These are phyloP conservation scores for Solanum piurae DNA, from an alignment of 257 asterid genomes.

Conservation along the genomic window DNA sequence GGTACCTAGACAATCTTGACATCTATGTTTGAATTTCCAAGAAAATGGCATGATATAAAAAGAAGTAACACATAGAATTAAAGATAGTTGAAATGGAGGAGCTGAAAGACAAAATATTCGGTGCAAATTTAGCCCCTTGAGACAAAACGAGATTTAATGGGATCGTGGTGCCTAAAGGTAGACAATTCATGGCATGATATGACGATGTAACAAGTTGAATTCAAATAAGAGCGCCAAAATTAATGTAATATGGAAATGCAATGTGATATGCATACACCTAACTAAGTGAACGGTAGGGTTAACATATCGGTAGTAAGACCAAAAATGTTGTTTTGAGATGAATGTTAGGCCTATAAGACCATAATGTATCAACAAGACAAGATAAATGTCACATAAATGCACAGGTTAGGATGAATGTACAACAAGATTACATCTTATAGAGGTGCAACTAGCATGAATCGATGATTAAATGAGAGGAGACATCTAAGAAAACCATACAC, in stretches of 20 bases:
- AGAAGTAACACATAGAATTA: not conserved
- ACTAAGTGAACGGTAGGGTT: not conserved
- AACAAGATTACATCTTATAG: not conserved
- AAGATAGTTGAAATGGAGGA: not conserved
- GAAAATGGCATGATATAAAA: not conserved
- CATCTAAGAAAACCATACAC: not conserved
- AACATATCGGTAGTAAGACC: not conserved
- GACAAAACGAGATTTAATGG: not conserved
- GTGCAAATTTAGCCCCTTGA: not conserved
- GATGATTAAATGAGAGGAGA: not conserved
- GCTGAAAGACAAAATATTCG: not conserved
- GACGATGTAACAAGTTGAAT: not conserved
- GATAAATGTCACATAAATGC: not conserved
- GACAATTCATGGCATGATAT: not conserved
- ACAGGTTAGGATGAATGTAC: not conserved
- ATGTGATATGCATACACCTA: not conserved
- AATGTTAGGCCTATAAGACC: not conserved
- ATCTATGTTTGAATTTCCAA: not conserved
- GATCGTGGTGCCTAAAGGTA: not conserved
- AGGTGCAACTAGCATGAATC: not conserved
- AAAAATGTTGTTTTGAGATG: not conserved
- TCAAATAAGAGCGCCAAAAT: not conserved
- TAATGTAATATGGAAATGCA: not conserved
- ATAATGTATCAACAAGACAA: not conserved
- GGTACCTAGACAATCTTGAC: not conserved